Evolutionary conservation across 176 grass and related monocot species (phyloP).

Genomic region (Elymus sibiricus): DNA sequence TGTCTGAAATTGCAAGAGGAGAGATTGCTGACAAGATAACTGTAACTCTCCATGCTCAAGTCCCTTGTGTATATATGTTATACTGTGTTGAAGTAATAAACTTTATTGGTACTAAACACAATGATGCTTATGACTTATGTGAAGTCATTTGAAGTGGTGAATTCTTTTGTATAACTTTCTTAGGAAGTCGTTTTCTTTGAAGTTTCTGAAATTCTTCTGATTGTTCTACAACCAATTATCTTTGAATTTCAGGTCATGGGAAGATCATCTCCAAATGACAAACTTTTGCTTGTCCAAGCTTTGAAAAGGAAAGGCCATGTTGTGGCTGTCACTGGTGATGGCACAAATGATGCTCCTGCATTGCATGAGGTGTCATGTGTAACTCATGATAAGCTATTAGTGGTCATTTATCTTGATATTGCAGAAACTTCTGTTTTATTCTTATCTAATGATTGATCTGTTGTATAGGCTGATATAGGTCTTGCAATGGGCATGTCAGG

Average conservation of each 20-base stretch:
- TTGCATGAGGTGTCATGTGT: slow-evolving; percentile 72
- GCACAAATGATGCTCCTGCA: slow-evolving; percentile 96
- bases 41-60: slow-evolving; percentile 41
- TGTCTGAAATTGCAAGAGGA: slow-evolving; percentile 57
- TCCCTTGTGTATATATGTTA: neutral
- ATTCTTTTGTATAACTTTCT: neutral
- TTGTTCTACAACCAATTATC: slow-evolving; percentile 26
- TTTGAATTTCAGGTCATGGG: slow-evolving; percentile 82
- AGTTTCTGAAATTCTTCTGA: neutral
- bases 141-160: neutral
- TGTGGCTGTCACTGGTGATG: slow-evolving; percentile 97
- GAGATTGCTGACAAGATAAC: slow-evolving; percentile 70
- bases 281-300: slow-evolving; percentile 91
- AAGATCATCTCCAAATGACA: slow-evolving; percentile 94
- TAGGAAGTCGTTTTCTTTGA: neutral
- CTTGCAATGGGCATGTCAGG: slow-evolving; percentile 94
- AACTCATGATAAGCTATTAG: slow-evolving; percentile 8
- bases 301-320: slow-evolving; percentile 89
- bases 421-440: neutral
- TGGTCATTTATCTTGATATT: slow-evolving; percentile 21
- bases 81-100: neutral
- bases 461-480: slow-evolving; percentile 89
- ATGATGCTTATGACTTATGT: neutral
- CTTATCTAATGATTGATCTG: slow-evolving; percentile 26
- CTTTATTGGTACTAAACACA: neutral